phyloP scores from a whole-genome alignment of 768 basidiomycete genomes.

The Lactarius deliciosus region DNA sequence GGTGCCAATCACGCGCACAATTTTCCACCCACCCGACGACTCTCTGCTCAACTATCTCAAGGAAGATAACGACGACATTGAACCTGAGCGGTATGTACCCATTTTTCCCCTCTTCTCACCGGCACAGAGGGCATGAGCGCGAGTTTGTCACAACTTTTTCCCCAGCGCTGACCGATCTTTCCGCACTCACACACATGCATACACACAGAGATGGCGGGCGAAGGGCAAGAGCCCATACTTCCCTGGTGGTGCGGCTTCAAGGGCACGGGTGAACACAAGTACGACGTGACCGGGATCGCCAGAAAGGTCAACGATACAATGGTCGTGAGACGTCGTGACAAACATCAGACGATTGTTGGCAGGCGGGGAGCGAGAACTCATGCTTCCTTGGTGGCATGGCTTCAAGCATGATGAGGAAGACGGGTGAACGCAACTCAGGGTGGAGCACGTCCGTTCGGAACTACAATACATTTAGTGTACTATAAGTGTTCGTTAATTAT shows the following conservation, averaged over 20 bases:
- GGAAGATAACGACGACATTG: constrained; percentile 84
- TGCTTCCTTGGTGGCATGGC: constrained; percentile 91
- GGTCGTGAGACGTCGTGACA: constrained; percentile 51
- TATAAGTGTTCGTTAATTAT: no score
- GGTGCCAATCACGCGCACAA: constrained; percentile 60
- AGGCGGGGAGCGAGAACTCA: no score
- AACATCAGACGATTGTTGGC: no score
- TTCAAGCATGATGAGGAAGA: constrained; percentile 84
- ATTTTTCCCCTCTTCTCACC: constrained; percentile 87
- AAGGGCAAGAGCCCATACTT: no score
- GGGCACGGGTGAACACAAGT: no score
- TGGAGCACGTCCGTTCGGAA: no score
- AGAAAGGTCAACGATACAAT: no score
- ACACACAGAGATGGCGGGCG: no score
- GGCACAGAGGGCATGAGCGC: constrained; percentile 93
- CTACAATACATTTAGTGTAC: no score
- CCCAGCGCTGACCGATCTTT: background rate
- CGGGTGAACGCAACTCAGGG: constrained; percentile 71
- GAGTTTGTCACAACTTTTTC: constrained; percentile 43
- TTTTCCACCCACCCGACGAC: constrained; percentile 82
- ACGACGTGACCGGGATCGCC: no score
- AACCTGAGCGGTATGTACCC: constrained; percentile 84
- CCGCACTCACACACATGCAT: no score
- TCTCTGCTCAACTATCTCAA: constrained; percentile 75
- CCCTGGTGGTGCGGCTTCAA: no score